These are phyloP conservation scores for Fusarium nematophilum DNA, from an alignment of 2,329 filamentous ascomycete species.

Conservation along the genomic window DNA sequence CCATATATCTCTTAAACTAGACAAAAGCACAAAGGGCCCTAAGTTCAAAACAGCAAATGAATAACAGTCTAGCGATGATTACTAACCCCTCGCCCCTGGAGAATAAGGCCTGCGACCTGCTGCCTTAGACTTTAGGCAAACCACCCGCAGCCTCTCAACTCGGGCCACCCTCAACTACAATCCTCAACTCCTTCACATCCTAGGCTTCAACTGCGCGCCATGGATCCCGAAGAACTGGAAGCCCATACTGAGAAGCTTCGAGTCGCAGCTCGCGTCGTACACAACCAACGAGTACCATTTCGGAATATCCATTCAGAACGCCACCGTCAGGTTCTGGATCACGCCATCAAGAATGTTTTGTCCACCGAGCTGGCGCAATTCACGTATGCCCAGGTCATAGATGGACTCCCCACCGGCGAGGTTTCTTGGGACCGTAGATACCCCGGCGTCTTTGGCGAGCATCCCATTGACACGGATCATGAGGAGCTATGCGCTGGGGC, in stretches of 20 bases:
- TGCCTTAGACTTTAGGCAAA: too few relatives aligned
- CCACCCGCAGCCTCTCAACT: too few relatives aligned
- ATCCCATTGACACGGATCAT: conserved; percentile 23
- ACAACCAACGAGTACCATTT: conserved; percentile 4
- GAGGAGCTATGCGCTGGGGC: conserved; percentile 13
- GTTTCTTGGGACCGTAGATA: conserved; percentile 22
- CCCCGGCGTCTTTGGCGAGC: conserved; percentile 20
- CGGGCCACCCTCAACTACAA: too few relatives aligned
- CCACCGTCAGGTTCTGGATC: not conserved
- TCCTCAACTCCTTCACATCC: too few relatives aligned
- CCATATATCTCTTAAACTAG: too few relatives aligned
- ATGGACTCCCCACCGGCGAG: conserved; percentile 24
- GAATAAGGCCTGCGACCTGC: too few relatives aligned
- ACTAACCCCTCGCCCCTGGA: too few relatives aligned
- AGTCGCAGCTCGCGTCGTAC: not conserved
- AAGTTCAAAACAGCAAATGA: too few relatives aligned
- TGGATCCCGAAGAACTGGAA: conserved; percentile 10
- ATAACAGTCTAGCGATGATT: too few relatives aligned
- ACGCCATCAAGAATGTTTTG: conserved; percentile 13
- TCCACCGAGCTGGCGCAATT: conserved; percentile 8
- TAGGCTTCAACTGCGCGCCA: conserved; percentile 3
- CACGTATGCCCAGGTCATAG: conserved; percentile 33
- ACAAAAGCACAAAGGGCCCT: too few relatives aligned
- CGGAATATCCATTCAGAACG: not conserved
- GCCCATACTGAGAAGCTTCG: not conserved